These are phyloP conservation scores for Fusarium pilosicola DNA, from an alignment of 2,329 filamentous ascomycete species.

Conservation along the genomic window DNA sequence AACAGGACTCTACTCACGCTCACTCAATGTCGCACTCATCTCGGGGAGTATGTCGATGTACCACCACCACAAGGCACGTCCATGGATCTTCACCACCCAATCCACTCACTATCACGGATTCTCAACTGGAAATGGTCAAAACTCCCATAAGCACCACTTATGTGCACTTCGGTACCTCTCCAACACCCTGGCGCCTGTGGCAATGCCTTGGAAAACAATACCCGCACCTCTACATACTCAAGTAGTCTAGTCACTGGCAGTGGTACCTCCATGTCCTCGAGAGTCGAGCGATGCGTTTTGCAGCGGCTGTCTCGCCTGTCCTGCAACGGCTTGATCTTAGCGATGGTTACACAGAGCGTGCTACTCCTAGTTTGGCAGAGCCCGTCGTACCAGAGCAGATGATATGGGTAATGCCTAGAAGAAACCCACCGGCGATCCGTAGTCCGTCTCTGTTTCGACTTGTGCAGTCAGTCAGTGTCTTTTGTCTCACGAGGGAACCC, in stretches of 20 bases:
- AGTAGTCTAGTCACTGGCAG: neutral
- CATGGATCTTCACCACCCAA: constrained; percentile 23
- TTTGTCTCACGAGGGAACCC: constrained; percentile 2
- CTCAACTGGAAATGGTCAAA: constrained; percentile 19
- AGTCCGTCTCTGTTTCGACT: constrained; percentile 5
- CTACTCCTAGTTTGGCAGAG: constrained; percentile 38
- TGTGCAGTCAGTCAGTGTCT: neutral
- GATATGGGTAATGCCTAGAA: constrained; percentile 19
- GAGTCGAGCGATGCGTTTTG: constrained; percentile 1
- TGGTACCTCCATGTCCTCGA: neutral
- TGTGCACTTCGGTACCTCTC: neutral
- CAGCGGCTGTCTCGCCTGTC: constrained; percentile 31
- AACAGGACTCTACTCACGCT: neutral
- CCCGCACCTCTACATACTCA: neutral
- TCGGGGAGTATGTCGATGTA: constrained; percentile 1
- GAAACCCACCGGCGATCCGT: constrained; percentile 31
- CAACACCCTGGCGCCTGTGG: neutral
- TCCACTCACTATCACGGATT: constrained; percentile 8
- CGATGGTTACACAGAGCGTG: constrained; percentile 38
- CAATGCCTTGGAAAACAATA: constrained; percentile 25
- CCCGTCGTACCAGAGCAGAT: constrained; percentile 22
- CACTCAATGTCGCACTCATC: neutral
- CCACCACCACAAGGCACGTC: constrained; percentile 5
- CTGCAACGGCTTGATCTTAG: constrained; percentile 19
- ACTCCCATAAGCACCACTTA: constrained; percentile 15